phyloP scores from a whole-genome alignment of 1,284 basidiomycete species.

The Entoloma clypeatum region DNA sequence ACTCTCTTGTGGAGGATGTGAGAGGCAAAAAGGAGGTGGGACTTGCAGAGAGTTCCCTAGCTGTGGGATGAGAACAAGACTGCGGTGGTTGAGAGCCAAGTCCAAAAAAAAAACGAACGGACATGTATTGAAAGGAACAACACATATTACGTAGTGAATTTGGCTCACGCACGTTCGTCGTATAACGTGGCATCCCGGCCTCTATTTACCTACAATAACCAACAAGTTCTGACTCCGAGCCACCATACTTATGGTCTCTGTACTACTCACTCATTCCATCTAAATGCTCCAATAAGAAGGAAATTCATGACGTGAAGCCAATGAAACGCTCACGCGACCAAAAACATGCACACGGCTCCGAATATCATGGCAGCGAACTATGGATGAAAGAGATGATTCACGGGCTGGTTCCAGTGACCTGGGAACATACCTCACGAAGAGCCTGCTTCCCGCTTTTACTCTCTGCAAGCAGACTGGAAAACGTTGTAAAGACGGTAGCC shows the following conservation, averaged over 20 bases:
- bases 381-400: slow-evolving; percentile 17
- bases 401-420: slow-evolving; percentile 14
- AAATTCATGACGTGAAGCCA: slow-evolving; percentile 18
- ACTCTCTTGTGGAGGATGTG: not conserved
- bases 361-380: slow-evolving; percentile 88
- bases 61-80: slow-evolving; percentile 17
- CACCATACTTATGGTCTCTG: not conserved
- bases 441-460: slow-evolving; percentile 84
- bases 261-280: slow-evolving; percentile 78
- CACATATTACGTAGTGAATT: slow-evolving; percentile 19
- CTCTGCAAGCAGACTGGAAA: slow-evolving; percentile 76
- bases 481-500: not conserved
- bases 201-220: slow-evolving; percentile 10
- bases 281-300: slow-evolving; percentile 31
- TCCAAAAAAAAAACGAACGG: not conserved
- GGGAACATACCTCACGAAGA: slow-evolving; percentile 65
- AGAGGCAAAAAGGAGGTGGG: slow-evolving; percentile 10
- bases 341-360: slow-evolving; percentile 84
- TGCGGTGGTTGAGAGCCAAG: slow-evolving; percentile 5
- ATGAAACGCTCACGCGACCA: slow-evolving; percentile 69
- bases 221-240: not conserved
- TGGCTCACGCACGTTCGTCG: slow-evolving; percentile 28
- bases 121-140: slow-evolving; percentile 4
- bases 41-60: slow-evolving; percentile 15
- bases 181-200: slow-evolving; percentile 17